These are phyloP conservation scores for Fraxinus dipetala DNA, from an alignment of 305 asterid species.

Conservation along the genomic window DNA sequence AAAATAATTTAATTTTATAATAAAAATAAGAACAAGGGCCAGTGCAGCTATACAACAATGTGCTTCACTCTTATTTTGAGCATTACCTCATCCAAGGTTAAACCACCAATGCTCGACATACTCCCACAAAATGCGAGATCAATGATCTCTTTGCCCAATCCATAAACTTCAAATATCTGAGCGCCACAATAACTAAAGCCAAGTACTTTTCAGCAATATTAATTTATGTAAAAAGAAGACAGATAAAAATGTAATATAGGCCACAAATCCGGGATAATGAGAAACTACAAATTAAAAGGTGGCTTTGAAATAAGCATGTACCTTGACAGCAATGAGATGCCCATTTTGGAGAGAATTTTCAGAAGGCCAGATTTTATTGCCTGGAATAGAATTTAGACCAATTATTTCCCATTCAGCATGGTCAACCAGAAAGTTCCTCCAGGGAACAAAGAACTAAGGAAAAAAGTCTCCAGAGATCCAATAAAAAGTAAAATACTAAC, in stretches of 20 bases:
- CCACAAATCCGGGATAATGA: slow-evolving; percentile 5
- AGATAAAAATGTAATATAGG: slow-evolving; percentile 1
- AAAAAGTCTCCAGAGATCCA: neutral
- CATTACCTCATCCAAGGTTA: slow-evolving; percentile 92
- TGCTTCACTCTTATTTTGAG: slow-evolving; percentile 14
- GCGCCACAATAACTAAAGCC: slow-evolving; percentile 89
- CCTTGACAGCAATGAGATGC: slow-evolving; percentile 98
- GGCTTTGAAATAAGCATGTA: slow-evolving; percentile 26
- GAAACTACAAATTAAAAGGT: slow-evolving; percentile 14
- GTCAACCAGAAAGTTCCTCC: slow-evolving; percentile 12
- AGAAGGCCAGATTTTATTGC: slow-evolving; percentile 83
- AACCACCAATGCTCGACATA: slow-evolving; percentile 85
- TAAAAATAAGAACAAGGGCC: neutral
- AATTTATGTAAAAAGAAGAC: slow-evolving; percentile 20
- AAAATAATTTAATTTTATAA: neutral
- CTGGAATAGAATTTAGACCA: slow-evolving; percentile 42
- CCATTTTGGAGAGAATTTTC: slow-evolving; percentile 98
- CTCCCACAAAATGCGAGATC: slow-evolving; percentile 93
- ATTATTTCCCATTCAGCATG: slow-evolving; percentile 15
- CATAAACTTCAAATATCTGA: slow-evolving; percentile 94
- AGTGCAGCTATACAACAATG: slow-evolving; percentile 14
- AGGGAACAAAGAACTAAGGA: slow-evolving; percentile 2
- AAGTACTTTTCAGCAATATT: slow-evolving; percentile 31
- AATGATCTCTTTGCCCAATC: slow-evolving; percentile 78
- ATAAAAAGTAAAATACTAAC: neutral